These are phyloP conservation scores for Kwoniella bestiolae DNA, from an alignment of 768 basidiomycete species.

Conservation along the genomic window DNA sequence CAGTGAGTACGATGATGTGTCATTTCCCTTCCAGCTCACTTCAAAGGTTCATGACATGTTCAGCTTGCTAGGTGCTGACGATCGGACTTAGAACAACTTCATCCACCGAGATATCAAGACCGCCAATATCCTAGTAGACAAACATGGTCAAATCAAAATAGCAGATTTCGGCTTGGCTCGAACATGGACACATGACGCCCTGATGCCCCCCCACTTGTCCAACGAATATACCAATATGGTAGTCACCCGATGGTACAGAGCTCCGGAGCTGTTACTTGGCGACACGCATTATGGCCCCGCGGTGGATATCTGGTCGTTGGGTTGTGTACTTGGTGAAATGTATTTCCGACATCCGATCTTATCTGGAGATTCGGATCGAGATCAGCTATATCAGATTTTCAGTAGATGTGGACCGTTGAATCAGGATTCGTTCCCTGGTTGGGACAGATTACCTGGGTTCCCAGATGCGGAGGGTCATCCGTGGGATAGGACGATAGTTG, in stretches of 20 bases:
- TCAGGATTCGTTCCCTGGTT: slow-evolving; percentile 57
- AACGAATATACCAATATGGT: slow-evolving; percentile 94
- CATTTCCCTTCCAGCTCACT: background rate
- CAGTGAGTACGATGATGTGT: too few relatives aligned
- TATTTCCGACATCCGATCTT: slow-evolving; percentile 83
- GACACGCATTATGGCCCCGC: slow-evolving; percentile 87
- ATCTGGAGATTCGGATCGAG: slow-evolving; percentile 83
- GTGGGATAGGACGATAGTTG: slow-evolving; percentile 33
- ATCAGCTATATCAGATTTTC: slow-evolving; percentile 90
- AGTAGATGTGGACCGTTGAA: slow-evolving; percentile 82
- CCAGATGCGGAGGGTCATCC: slow-evolving; percentile 43
- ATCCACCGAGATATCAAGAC: slow-evolving; percentile 99
- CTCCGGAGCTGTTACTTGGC: slow-evolving; percentile 90
- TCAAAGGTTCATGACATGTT: background rate
- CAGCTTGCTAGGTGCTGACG: background rate
- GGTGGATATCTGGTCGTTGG: slow-evolving; percentile 97
- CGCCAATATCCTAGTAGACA: slow-evolving; percentile 91
- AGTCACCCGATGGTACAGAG: slow-evolving; percentile 97
- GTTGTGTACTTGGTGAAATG: slow-evolving; percentile 99
- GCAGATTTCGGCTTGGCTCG: slow-evolving; percentile 97
- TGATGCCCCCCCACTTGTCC: slow-evolving; percentile 55
- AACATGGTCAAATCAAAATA: slow-evolving; percentile 78
- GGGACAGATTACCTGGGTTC: slow-evolving; percentile 55
- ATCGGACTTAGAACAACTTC: slow-evolving; percentile 98
- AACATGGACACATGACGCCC: slow-evolving; percentile 59